Base-by-base conservation (phyloP, 495 filamentous ascomycete species). In the Lophiostoma macrostomum region DNA sequence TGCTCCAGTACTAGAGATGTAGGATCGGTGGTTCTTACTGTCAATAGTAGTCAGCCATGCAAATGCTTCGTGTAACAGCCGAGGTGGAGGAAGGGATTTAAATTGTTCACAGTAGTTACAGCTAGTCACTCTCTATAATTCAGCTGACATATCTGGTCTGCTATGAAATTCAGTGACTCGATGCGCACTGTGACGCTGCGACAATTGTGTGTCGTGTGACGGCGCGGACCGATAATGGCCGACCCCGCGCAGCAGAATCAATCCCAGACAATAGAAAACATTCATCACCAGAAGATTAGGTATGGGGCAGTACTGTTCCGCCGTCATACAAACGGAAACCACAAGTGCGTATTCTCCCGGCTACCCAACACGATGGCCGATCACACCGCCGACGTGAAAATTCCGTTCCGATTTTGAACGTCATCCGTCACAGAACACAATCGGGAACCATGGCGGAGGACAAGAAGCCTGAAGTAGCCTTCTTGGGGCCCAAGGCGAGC, bases 401-500 rank as follows among this genome's bases (percentile, higher is more conserved):
- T n/a, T n/a, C n/a, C n/a, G n/a, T n/a, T n/a, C n/a, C n/a, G n/a
- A n/a, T n/a, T n/a, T n/a, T n/a, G n/a, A n/a, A n/a, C n/a, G n/a
- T n/a, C n/a, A n/a, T 37, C 8, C n/a, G 29, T n/a, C 14, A 14
- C 20, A 23, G 18, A 25, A 41, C 41, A 44, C n/a, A 22, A 50
- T 50, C n/a, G 46, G 23, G 2, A 40, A 47, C 28, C 5, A 56
- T 49, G 45, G 50, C 24, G 41, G 20, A 40, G 20, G 18, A 35
- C n/a, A n/a, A n/a, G 12, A 43, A 41, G 49, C 29, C 29, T 5
- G 38, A 39, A n/a, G 87, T 95, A 20, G 84, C 86, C 29, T 97
- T 86, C 65, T 70, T 97, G n/a, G 91, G 91, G 14, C 91, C 91
- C 10, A 58, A 74, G 14, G 80, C 86, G 4, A 91, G 90, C 8